These are phyloP conservation scores for Leptodontidium sp. DNA, from an alignment of 2,329 filamentous ascomycete species.

Conservation along the genomic window DNA sequence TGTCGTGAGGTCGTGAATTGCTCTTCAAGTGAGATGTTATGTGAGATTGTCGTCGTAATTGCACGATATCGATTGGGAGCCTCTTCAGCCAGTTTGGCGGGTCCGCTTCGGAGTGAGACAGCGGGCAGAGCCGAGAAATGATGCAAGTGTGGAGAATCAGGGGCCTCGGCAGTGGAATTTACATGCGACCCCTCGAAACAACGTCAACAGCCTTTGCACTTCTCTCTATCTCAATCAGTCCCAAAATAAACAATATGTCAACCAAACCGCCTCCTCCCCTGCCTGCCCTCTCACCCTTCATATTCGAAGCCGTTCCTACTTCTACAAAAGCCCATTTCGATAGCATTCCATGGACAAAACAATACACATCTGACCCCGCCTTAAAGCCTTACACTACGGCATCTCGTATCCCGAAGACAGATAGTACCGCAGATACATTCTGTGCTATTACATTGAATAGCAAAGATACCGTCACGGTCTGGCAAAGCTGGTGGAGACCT, in stretches of 20 bases:
- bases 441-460: slow-evolving; percentile 33
- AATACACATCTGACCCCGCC: slow-evolving; percentile 34
- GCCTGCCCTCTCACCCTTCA: slow-evolving; percentile 10
- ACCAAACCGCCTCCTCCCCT: neutral
- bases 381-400: slow-evolving; percentile 32
- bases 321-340: slow-evolving; percentile 33
- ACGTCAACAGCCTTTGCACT: neutral
- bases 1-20: neutral
- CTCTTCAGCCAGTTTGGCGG: neutral
- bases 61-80: neutral
- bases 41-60: neutral
- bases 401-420: slow-evolving; percentile 12
- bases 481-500: slow-evolving; percentile 37
- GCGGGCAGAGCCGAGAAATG: slow-evolving; percentile 9
- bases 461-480: slow-evolving; percentile 35
- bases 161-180: slow-evolving; percentile 2
- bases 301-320: neutral
- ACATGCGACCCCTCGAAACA: neutral
- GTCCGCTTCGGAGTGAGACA: slow-evolving; percentile 3
- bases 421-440: slow-evolving; percentile 32
- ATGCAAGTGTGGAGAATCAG: neutral
- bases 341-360: slow-evolving; percentile 31
- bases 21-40: neutral
- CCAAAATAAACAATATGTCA: neutral
- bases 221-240: neutral